Conservation (phyloP, 208 protist genomes). For the Spongospora subterranea region DNA sequence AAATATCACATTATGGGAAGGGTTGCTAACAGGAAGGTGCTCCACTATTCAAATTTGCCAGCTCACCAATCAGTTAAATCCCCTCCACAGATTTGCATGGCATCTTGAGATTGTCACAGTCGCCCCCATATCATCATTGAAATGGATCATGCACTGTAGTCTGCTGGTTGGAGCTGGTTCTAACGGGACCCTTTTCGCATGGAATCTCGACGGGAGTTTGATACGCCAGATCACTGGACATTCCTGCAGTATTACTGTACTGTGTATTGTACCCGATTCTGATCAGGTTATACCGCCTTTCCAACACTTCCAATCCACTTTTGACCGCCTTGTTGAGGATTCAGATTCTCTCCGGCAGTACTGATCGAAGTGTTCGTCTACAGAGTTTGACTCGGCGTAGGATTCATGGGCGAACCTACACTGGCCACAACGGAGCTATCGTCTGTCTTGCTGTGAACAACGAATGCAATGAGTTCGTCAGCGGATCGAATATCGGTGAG, state of each 20-base stretch:
- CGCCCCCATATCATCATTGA: background rate
- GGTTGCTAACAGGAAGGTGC: conserved; percentile 11
- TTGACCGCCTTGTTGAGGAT: background rate
- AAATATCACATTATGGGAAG: background rate
- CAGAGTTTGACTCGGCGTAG: conserved; percentile 83
- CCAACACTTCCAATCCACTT: background rate
- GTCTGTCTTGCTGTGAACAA: conserved; percentile 41
- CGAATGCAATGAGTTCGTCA: conserved; percentile 36
- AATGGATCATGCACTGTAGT: background rate
- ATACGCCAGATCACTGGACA: background rate
- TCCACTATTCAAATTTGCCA: background rate
- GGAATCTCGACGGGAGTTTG: conserved; percentile 11
- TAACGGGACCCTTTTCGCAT: conserved; percentile 8
- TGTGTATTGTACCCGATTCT: background rate
- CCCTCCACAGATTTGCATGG: background rate
- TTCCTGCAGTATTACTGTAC: background rate
- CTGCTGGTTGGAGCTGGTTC: background rate
- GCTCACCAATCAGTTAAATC: background rate
- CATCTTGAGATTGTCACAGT: background rate
- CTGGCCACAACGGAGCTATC: background rate
- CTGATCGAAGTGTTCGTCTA: conserved; percentile 87
- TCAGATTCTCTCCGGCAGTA: conserved; percentile 88
- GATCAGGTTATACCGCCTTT: background rate
- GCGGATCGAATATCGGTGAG: background rate
- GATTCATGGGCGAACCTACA: background rate